These are phyloP conservation scores for Amylostereum chailletii DNA, from an alignment of 1,284 basidiomycete species.

Conservation along the genomic window DNA sequence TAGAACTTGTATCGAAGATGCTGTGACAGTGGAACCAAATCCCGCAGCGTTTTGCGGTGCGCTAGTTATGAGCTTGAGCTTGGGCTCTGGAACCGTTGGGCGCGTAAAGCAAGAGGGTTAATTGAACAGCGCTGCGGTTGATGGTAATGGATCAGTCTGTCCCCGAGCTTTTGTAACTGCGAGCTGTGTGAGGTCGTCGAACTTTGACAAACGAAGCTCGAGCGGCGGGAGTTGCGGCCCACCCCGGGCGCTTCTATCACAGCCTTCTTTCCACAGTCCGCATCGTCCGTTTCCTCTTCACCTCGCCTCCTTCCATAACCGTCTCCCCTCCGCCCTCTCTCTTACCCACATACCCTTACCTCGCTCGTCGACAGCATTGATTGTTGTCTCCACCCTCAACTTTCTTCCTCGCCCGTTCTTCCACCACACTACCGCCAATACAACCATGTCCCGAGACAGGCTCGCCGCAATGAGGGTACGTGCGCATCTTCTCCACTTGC, in stretches of 20 bases:
- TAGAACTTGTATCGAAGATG: neutral
- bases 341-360: conserved; percentile 10
- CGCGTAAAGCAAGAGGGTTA: neutral
- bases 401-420: conserved; percentile 9
- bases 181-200: neutral
- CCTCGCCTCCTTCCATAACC: conserved; percentile 6
- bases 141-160: neutral
- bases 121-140: neutral
- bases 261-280: conserved; percentile 3
- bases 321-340: conserved; percentile 13
- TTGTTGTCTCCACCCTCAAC: conserved; percentile 15
- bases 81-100: neutral
- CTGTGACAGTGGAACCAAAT: neutral
- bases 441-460: conserved; percentile 71
- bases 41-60: neutral
- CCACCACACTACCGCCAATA: conserved; percentile 12
- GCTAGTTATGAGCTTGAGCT: neutral
- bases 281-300: neutral
- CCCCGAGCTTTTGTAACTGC: neutral
- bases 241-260: conserved; percentile 6
- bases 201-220: neutral
- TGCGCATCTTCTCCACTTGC: conserved; percentile 9
- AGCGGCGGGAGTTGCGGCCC: neutral
- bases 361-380: conserved; percentile 21
- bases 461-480: conserved; percentile 74